Evolutionary conservation across 441 rosid species (phyloP), one percentile per base, ranked within the genome.

Genomic region (Adansonia grandidieri): DNA sequence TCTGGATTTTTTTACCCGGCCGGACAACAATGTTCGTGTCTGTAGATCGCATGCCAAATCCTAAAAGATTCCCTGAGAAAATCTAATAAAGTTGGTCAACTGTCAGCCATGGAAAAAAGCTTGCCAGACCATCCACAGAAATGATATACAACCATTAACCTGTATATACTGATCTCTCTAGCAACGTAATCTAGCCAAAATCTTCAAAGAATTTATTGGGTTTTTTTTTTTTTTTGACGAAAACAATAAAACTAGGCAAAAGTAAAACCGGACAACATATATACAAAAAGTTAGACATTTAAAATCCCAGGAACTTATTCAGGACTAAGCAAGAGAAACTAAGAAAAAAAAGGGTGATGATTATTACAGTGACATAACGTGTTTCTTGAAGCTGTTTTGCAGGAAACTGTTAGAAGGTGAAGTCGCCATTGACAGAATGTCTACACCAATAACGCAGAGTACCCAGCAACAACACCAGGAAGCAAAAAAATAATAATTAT

Each of bases 41-140:
- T 69, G 32, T 78, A 67, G 71, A 54, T 53, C 67, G 69, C 78
- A 70, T 78, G 77, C 50, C 79, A 82, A 82, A 81, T 74, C 82
- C 82, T 83, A 75, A 81, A 74, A 81, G 73, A 81, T 81, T 79
- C 87, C 80, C 80, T 37, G 17, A 56, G 2, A 62, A 75, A 82
- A 66, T 82, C 80, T 74, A 15, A 65, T 62, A 74, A 76, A 48
- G 72, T 45, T 37, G 71, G 77, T 48, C 68, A 82, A 73, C 79
- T 78, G 64, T 80, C 76, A 65, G 71, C 45, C 73, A 51, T 50
- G 20, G 69, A 37, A 56, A 40, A 64, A 64, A 37, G 60, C 66
- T 76, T 65, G 19, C 82, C 80, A 48, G 32, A 14, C 77, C 73
- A 71, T 68, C 76, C 68, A 77, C 81, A 57, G 58, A 64, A 80